A percentile compares a stretch with the other conserved stretches of the same genome.
phyloP scores from a whole-genome alignment of 768 basidiomycete species.

The Tremella fuciformis region DNA sequence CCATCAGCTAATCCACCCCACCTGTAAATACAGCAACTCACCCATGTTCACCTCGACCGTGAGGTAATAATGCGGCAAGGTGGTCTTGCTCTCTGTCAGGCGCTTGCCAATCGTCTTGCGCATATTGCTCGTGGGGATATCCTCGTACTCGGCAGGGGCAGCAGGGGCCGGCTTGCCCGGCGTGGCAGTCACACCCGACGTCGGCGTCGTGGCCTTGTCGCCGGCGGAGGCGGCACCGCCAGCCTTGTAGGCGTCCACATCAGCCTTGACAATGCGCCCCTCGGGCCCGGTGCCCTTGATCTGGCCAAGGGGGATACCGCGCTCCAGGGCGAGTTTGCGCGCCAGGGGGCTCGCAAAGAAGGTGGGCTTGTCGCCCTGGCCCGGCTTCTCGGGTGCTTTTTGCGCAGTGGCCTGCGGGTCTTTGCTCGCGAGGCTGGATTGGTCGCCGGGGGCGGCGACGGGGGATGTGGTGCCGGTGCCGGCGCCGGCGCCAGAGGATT shows the following conservation, averaged over 20 bases:
- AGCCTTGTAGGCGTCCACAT: slow-evolving; percentile 81
- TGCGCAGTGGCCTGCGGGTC: slow-evolving; percentile 30
- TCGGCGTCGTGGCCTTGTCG: slow-evolving; percentile 53
- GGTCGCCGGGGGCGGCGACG: slow-evolving; percentile 59
- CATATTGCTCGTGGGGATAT: slow-evolving; percentile 90
- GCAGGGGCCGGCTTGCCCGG: slow-evolving; percentile 55
- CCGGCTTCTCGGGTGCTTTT: slow-evolving; percentile 38
- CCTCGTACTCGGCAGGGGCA: slow-evolving; percentile 66
- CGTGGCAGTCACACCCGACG: slow-evolving; percentile 58
- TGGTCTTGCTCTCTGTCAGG: slow-evolving; percentile 87
- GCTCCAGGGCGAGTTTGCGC: slow-evolving; percentile 93
- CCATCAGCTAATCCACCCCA: slow-evolving; percentile 5
- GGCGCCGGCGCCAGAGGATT: slow-evolving; percentile 8
- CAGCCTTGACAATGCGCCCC: slow-evolving; percentile 83
- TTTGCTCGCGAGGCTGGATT: slow-evolving; percentile 54
- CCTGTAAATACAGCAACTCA: slow-evolving; percentile 55
- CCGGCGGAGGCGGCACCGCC: slow-evolving; percentile 48
- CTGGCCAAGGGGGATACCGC: slow-evolving; percentile 82
- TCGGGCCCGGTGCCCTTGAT: slow-evolving; percentile 91
- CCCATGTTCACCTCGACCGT: slow-evolving; percentile 96
- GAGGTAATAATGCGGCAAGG: slow-evolving; percentile 94
- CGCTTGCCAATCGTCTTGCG: slow-evolving; percentile 87
- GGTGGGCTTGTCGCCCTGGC: slow-evolving; percentile 46
- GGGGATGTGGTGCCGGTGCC: slow-evolving; percentile 29
- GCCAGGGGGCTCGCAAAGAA: slow-evolving; percentile 93